phyloP scores from a whole-genome alignment of 2,329 filamentous ascomycete species.

The Macrophomina pseudophaseolina region DNA sequence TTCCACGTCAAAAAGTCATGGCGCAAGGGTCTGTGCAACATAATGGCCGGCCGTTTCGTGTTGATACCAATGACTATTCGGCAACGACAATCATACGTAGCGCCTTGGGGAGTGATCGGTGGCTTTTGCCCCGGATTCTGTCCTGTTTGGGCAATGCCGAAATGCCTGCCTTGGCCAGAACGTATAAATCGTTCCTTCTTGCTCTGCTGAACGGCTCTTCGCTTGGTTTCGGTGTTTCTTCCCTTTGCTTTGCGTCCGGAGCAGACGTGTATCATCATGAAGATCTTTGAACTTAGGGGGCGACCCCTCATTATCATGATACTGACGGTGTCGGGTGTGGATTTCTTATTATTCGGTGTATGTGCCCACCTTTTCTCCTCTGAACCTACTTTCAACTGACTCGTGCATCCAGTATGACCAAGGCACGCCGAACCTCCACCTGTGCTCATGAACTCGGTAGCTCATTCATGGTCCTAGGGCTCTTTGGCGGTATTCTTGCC shows the following conservation, averaged over 20 bases:
- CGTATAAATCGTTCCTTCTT: background rate
- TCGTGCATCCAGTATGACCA: background rate
- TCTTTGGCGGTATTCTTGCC: constrained; percentile 38
- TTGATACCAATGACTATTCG: background rate
- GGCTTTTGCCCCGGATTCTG: background rate
- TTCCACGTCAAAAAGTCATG: constrained; percentile 12
- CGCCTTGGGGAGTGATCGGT: background rate
- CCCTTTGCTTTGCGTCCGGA: background rate
- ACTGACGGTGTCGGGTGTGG: background rate
- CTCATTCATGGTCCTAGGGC: constrained; percentile 24
- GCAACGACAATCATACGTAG: background rate
- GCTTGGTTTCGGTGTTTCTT: background rate
- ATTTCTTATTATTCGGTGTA: constrained; percentile 14
- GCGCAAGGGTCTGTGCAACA: background rate
- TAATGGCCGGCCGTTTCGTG: background rate
- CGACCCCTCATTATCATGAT: constrained; percentile 13
- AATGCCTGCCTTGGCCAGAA: background rate
- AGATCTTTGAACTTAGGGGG: constrained; percentile 9
- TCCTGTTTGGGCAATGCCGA: constrained; percentile 1
- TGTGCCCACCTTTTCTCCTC: background rate
- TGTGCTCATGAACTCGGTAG: background rate
- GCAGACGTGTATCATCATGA: background rate
- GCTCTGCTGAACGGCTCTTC: background rate
- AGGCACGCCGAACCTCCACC: background rate
- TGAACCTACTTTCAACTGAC: background rate